Conservation (phyloP, 352 stramenopile genomes). For the Phytophthora tentaculata region DNA sequence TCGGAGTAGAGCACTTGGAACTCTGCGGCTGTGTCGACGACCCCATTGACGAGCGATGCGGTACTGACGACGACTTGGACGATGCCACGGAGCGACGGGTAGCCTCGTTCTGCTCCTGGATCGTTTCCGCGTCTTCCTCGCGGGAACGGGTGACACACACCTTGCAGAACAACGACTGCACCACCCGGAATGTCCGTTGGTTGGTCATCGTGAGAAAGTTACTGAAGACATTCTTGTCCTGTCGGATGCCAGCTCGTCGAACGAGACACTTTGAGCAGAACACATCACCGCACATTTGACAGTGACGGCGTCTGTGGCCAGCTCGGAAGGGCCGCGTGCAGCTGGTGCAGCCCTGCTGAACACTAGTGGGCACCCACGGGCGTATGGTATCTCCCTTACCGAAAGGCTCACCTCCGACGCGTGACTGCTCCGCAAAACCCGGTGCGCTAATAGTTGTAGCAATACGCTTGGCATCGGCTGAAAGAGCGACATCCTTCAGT, state of each 20-base stretch:
- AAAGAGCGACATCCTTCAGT: constrained; percentile 53
- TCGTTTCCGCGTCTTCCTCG: constrained; percentile 33
- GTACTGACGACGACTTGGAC: constrained; percentile 27
- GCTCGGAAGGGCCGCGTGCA: constrained; percentile 65
- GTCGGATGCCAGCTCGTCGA: constrained; percentile 48
- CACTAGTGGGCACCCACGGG: constrained; percentile 58
- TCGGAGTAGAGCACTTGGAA: constrained; percentile 24
- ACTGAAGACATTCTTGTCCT: constrained; percentile 28
- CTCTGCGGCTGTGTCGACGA: constrained; percentile 29
- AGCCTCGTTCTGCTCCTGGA: constrained; percentile 22
- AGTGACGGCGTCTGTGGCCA: constrained; percentile 69
- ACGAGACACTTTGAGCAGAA: constrained; percentile 80
- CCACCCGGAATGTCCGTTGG: constrained; percentile 53
- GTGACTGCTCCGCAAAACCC: constrained; percentile 37
- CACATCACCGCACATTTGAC: constrained; percentile 75
- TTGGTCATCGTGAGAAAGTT: constrained; percentile 26
- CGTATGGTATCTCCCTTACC: constrained; percentile 47
- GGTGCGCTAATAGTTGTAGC: constrained; percentile 55
- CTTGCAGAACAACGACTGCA: constrained; percentile 68
- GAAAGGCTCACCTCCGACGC: constrained; percentile 29
- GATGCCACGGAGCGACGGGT: constrained; percentile 26
- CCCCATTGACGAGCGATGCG: constrained; percentile 24
- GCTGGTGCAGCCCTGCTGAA: constrained; percentile 58
- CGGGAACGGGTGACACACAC: constrained; percentile 63
- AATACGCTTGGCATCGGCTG: constrained; percentile 65